Evolutionary conservation across 495 filamentous ascomycete genomes (phyloP), one percentile per base, ranked within the genome.

Genomic region (Podospora sp.): DNA sequence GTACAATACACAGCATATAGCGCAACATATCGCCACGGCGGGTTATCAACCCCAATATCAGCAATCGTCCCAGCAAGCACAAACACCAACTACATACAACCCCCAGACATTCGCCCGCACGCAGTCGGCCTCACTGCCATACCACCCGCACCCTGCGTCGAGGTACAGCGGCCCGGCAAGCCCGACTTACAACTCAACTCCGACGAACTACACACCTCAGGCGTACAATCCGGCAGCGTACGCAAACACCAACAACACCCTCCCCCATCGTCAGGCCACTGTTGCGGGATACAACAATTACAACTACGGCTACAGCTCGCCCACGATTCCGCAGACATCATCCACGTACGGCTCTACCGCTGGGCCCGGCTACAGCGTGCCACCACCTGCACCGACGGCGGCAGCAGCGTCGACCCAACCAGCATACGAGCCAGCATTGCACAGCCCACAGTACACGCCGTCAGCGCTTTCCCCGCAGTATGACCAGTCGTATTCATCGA

Each of bases 31-130:
- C 40, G 77, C 82, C 22, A 79, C 84, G 68, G 81, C 87, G 5
- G 81, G 81, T 67, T 90, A 89, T 74, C 84, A 86, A 56, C 79
- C 80, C 21, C 85, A 88, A 62, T 89, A 90, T 66, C 87, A 89
- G 63, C 33, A 56, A 33, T 8, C 65, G 25, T 26, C 20, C 62
- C 78, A 83, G 67, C 76, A 81, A 11, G 82, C 85, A 35, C 80
- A 84, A 33, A 81, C 79, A 20, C 88, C 86, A 57, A 76, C 83
- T 16, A 79, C 86, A 0, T 97, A 97, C 77, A 96, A 97, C 70
- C 93, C 94, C 1, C 92, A 93, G 76, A 81, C 90, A 61, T 97
- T 93, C 75, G 86, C 84, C 55, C 81, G 86, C 9, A 84, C 90
- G 3, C 85, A 91, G 55, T 86, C 89, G 21, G 79, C 76, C 2